phyloP scores from a whole-genome alignment of 495 filamentous ascomycete species.

The Xanthoparmelia taractica region DNA sequence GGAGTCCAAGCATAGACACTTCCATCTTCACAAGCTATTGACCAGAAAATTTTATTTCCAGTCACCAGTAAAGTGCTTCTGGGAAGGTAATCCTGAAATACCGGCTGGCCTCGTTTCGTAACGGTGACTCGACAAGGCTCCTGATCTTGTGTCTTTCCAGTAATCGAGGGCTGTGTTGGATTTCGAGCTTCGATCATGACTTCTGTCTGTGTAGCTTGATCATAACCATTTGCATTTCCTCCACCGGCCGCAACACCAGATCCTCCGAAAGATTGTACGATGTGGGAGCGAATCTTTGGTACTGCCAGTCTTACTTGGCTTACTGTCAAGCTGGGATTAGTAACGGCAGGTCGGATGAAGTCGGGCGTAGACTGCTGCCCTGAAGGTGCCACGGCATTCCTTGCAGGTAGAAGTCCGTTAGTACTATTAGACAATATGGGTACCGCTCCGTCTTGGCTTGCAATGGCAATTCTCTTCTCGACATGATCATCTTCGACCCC shows the following conservation, averaged over 20 bases:
- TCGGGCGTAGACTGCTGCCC: constrained; percentile 70
- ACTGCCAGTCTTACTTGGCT: constrained; percentile 86
- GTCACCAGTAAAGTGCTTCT: constrained; percentile 75
- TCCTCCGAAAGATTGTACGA: constrained; percentile 57
- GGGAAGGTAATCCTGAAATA: constrained; percentile 94
- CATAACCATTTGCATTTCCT: constrained; percentile 27
- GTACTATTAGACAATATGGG: constrained; percentile 67
- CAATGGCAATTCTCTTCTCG: constrained; percentile 52
- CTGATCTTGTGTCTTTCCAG: constrained; percentile 50
- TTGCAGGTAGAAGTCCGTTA: constrained; percentile 66
- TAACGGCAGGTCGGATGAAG: constrained; percentile 78
- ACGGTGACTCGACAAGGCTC: constrained; percentile 79
- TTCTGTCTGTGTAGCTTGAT: constrained; percentile 40
- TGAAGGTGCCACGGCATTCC: constrained; percentile 41
- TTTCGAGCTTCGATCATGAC: constrained; percentile 62
- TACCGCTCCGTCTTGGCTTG: constrained; percentile 56
- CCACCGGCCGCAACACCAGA: constrained; percentile 22
- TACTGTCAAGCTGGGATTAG: constrained; percentile 68
- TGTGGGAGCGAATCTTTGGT: constrained; percentile 75
- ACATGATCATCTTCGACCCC: constrained; percentile 60
- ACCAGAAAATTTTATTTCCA: constrained; percentile 85
- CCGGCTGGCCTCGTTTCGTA: constrained; percentile 67
- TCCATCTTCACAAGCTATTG: constrained; percentile 86
- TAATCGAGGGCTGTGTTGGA: constrained; percentile 49
- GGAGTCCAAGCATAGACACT: constrained; percentile 92